Evolutionary conservation across 768 basidiomycete genomes (phyloP).

Genomic region (Panaeolus papilionaceus): DNA sequence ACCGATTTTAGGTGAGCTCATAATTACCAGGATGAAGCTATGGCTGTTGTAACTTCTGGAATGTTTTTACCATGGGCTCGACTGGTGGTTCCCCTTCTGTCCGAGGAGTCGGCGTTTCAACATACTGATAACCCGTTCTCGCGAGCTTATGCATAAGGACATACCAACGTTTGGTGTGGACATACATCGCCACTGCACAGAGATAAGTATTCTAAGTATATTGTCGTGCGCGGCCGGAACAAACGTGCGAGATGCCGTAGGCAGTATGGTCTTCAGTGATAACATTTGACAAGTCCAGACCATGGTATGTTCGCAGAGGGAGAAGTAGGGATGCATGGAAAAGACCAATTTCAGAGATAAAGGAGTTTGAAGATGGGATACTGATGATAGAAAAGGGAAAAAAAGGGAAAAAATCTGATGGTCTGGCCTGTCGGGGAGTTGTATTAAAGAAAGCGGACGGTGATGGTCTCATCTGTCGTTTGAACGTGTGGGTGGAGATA

Average conservation of each 20-base stretch:
- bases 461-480: background rate
- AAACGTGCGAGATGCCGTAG: constrained; percentile 8
- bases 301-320: background rate
- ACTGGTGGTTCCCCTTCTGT: background rate
- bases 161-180: background rate
- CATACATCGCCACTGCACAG: background rate
- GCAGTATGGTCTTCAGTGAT: background rate
- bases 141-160: no score
- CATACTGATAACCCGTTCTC: background rate
- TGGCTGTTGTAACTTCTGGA: background rate
- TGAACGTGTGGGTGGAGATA: constrained; percentile 23
- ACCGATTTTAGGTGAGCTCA: background rate
- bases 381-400: background rate
- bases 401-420: background rate
- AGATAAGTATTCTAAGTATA: background rate
- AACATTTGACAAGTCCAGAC: background rate
- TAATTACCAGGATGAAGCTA: background rate
- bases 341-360: background rate
- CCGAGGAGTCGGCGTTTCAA: background rate
- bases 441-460: background rate
- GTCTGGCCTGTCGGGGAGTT: background rate
- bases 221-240: background rate
- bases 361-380: background rate
- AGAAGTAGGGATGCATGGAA: background rate
- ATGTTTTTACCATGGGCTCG: background rate